These are phyloP conservation scores for Colletotrichum lini DNA, from an alignment of 2,329 filamentous ascomycete species.

Conservation along the genomic window DNA sequence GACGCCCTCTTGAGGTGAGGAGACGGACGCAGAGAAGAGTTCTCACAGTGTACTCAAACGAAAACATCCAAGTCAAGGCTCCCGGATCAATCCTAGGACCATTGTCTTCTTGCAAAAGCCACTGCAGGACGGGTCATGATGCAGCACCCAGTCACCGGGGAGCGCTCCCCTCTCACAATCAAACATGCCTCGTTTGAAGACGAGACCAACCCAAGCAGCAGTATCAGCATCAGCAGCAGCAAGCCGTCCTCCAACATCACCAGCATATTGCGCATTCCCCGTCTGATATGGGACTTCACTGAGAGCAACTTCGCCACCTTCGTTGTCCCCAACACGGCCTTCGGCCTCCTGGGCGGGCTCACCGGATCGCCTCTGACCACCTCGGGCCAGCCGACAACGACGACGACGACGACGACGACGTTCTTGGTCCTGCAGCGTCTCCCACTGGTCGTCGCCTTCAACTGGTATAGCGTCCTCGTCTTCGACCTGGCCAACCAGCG, in stretches of 20 bases:
- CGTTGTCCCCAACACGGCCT: constrained; percentile 39
- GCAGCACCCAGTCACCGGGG: constrained; percentile 3
- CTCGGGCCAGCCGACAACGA: constrained; percentile 13
- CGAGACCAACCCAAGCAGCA: neutral
- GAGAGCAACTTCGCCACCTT: constrained; percentile 41
- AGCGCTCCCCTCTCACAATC: constrained; percentile 19
- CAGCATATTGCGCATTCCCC: constrained; percentile 14
- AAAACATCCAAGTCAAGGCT: constrained; percentile 9
- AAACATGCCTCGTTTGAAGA: constrained; percentile 32
- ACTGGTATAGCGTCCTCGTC: constrained; percentile 50
- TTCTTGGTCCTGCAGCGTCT: constrained; percentile 20
- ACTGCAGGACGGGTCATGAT: neutral
- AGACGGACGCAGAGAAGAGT: neutral
- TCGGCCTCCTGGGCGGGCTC: constrained; percentile 31
- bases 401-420: no score
- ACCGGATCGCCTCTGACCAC: constrained; percentile 33
- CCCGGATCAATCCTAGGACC: constrained; percentile 15
- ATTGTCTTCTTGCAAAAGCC: neutral
- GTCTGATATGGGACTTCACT: constrained; percentile 40
- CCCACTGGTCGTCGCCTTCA: constrained; percentile 43
- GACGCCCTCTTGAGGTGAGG: neutral
- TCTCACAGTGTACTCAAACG: neutral
- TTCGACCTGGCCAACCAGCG: constrained; percentile 51
- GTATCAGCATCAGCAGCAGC: no score
- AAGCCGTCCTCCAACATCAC: constrained; percentile 4